A percentile compares a stretch with the other conserved stretches of the same genome.
phyloP scores from a whole-genome alignment of 768 basidiomycete genomes.

The Erythrobasidium yunnanense region DNA sequence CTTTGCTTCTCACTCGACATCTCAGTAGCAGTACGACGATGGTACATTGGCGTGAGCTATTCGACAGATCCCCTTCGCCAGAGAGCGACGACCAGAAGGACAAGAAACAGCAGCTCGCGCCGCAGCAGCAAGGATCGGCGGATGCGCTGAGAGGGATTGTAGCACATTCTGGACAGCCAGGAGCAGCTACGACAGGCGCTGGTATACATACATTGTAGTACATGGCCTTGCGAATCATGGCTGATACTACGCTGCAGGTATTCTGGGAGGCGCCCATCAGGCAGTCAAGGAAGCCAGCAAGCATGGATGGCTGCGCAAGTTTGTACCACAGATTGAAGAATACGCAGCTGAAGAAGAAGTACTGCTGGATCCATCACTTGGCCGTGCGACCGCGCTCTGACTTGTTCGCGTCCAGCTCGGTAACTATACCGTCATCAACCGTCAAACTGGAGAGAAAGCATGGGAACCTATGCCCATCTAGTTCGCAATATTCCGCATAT shows the following conservation, averaged over 20 bases:
- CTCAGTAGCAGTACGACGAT: no score
- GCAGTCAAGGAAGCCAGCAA: not conserved
- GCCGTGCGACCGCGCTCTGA: not conserved
- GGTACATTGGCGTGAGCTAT: not conserved
- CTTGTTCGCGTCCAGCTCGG: not conserved
- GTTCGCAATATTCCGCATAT: conserved; percentile 5
- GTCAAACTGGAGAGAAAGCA: conserved; percentile 3
- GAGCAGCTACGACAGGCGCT: not conserved
- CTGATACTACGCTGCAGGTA: not conserved
- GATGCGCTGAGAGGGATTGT: not conserved
- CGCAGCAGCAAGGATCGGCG: not conserved
- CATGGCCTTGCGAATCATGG: not conserved
- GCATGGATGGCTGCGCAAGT: not conserved
- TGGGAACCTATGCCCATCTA: conserved; percentile 28
- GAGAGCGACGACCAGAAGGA: not conserved
- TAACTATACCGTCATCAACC: conserved; percentile 4
- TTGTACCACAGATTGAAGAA: conserved; percentile 10
- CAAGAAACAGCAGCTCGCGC: not conserved
- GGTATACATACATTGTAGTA: not conserved
- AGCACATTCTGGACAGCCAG: not conserved
- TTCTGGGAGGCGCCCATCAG: not conserved
- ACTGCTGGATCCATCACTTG: not conserved
- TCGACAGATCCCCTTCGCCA: not conserved
- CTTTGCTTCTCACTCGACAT: no score
- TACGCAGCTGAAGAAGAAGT: not conserved